Conservation (phyloP, 345 rosid species). For the Citrus sinensis region DVS_A1.0 CM039163.1:31353501-31354000, state of each 20-base stretch:
- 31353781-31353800: not conserved
- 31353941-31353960: not conserved
- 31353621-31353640: not conserved
- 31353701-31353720: not conserved
- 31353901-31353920: not conserved
- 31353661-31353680: not conserved
- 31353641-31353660: not conserved
- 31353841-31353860: slow-evolving; percentile 5
- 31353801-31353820: not conserved
- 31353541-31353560: not conserved
- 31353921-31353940: not conserved
- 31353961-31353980: not conserved
- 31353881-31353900: not conserved
- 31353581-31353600: slow-evolving; percentile 2
- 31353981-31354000: slow-evolving; percentile 2
- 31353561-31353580: not conserved
- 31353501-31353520: slow-evolving; percentile 8
- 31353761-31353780: not conserved
- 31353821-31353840: not conserved
- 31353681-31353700: not conserved
- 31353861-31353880: not conserved
- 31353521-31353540: not conserved
- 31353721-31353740: not conserved
- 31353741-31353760: not conserved
- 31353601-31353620: not conserved